phyloP scores from a whole-genome alignment of 1,284 basidiomycete genomes.

The Tilletiopsis washingtonensis region DNA sequence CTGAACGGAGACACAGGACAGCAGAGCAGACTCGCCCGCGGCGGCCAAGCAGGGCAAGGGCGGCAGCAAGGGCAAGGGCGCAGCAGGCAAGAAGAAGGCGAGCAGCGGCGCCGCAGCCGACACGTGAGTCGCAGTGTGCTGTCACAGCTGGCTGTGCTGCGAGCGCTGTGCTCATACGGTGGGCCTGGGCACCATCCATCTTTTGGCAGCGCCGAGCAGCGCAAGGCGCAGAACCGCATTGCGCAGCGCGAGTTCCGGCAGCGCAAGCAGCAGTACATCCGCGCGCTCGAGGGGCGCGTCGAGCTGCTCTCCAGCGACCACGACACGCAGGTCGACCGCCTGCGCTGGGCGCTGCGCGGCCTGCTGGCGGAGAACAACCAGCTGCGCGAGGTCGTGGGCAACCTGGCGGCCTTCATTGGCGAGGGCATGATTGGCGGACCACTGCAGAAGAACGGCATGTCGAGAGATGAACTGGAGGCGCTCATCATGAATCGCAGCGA shows the following conservation, averaged over 20 bases:
- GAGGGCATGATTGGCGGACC: slow-evolving; percentile 24
- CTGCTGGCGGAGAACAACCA: slow-evolving; percentile 37
- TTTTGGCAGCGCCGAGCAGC: not conserved
- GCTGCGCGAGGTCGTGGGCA: slow-evolving; percentile 24
- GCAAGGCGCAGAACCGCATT: slow-evolving; percentile 40
- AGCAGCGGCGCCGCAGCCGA: no score
- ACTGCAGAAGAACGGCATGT: slow-evolving; percentile 21
- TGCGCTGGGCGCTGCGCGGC: slow-evolving; percentile 26
- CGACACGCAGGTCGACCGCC: slow-evolving; percentile 36
- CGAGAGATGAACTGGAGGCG: slow-evolving; percentile 18
- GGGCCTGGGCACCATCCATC: not conserved
- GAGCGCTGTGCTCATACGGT: not conserved
- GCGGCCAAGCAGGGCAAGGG: no score
- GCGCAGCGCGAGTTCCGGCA: slow-evolving; percentile 42
- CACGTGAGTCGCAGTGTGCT: no score
- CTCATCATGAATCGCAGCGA: slow-evolving; percentile 25
- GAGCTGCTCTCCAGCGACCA: slow-evolving; percentile 39
- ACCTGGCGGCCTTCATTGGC: slow-evolving; percentile 32
- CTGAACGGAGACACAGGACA: no score
- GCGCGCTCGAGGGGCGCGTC: slow-evolving; percentile 36
- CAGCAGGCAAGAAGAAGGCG: no score
- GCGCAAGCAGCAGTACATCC: slow-evolving; percentile 40
- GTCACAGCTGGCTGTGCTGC: no score
- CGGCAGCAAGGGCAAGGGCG: no score
- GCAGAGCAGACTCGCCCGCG: no score